phyloP scores from a whole-genome alignment of 1,284 basidiomycete species.

The Apiotrichum gamsii region DNA sequence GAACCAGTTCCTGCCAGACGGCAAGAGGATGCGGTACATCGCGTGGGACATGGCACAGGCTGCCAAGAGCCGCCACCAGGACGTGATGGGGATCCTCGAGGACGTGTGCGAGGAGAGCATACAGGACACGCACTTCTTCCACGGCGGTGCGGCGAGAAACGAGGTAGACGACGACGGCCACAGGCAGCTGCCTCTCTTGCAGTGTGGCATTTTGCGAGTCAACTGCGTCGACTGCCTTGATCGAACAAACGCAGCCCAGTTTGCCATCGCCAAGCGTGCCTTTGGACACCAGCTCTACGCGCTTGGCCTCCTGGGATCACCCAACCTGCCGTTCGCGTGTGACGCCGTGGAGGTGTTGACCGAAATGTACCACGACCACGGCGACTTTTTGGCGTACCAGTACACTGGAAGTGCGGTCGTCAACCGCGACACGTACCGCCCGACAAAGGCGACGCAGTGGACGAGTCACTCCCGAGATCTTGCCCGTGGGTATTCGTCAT shows the following conservation, averaged over 20 bases:
- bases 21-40: constrained; percentile 82
- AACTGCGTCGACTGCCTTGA: constrained; percentile 97
- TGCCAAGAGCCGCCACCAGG: constrained; percentile 81
- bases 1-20: constrained; percentile 86
- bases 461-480: constrained; percentile 96
- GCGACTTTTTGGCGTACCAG: constrained; percentile 93
- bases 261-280: constrained; percentile 93
- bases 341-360: constrained; percentile 96
- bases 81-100: constrained; percentile 92
- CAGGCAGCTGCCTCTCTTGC: constrained; percentile 68
- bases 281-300: constrained; percentile 94
- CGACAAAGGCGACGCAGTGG: constrained; percentile 81
- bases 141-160: constrained; percentile 51
- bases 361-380: constrained; percentile 96
- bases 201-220: constrained; percentile 82
- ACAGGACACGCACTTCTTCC: constrained; percentile 88
- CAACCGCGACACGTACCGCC: constrained; percentile 91
- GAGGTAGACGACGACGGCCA: constrained; percentile 49
- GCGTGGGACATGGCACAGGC: constrained; percentile 95
- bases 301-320: constrained; percentile 75
- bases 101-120: constrained; percentile 93
- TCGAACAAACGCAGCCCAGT: constrained; percentile 95
- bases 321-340: constrained; percentile 81
- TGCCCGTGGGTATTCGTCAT: constrained; percentile 60
- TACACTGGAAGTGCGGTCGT: constrained; percentile 95